Conservation (phyloP, 495 filamentous ascomycete genomes). For the Penicillium bovifimosum region DNA sequence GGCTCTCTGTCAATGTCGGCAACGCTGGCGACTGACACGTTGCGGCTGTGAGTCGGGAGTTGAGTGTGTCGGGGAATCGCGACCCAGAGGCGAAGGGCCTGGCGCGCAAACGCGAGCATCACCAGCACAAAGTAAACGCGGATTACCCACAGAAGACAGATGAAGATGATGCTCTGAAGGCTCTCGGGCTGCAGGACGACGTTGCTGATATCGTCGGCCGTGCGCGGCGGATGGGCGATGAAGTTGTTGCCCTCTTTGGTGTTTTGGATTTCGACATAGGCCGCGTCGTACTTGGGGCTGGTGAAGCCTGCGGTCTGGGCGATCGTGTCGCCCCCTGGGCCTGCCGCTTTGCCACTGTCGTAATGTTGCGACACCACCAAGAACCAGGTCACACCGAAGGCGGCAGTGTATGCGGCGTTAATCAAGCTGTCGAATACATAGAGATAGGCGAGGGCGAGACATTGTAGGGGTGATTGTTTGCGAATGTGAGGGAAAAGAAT, state of each 20-base stretch:
- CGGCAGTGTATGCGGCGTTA: slow-evolving; percentile 70
- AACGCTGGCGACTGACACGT: slow-evolving; percentile 42
- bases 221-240: slow-evolving; percentile 25
- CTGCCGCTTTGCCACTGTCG: slow-evolving; percentile 36
- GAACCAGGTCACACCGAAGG: slow-evolving; percentile 82
- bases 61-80: slow-evolving; percentile 42
- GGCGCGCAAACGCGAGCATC: slow-evolving; percentile 72
- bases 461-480: slow-evolving; percentile 60
- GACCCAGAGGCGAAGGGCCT: slow-evolving; percentile 56
- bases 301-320: slow-evolving; percentile 65
- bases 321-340: slow-evolving; percentile 49
- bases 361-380: slow-evolving; percentile 56
- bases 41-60: slow-evolving; percentile 41
- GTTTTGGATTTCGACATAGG: slow-evolving; percentile 24
- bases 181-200: slow-evolving; percentile 61
- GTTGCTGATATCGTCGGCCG: slow-evolving; percentile 37
- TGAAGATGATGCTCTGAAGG: slow-evolving; percentile 68
- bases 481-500: slow-evolving; percentile 67
- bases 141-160: slow-evolving; percentile 63
- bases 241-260: slow-evolving; percentile 23
- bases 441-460: slow-evolving; percentile 65
- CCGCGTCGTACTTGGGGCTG: slow-evolving; percentile 56
- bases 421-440: slow-evolving; percentile 75
- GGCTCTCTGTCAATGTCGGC: slow-evolving; percentile 58
- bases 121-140: slow-evolving; percentile 74